These are phyloP conservation scores for Phytophthora quininea DNA, from an alignment of 352 stramenopile species.

Conservation along the genomic window DNA sequence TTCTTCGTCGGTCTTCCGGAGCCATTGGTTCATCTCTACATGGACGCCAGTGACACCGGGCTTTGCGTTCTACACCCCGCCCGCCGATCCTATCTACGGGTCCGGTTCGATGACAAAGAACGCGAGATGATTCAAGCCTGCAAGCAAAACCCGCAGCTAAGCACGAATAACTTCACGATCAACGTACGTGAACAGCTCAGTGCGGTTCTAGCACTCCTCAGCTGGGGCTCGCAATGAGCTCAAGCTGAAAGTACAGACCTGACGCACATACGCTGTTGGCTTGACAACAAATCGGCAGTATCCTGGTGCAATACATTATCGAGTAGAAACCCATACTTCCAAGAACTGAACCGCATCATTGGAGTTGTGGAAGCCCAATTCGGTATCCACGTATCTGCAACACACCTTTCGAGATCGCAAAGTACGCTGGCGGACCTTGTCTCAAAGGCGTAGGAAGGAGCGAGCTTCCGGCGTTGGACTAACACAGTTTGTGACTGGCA, in stretches of 20 bases:
- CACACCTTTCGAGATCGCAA: not conserved
- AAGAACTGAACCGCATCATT: conserved; percentile 3
- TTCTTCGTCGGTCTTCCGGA: too few relatives aligned
- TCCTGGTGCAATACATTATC: conserved; percentile 11
- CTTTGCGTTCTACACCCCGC: too few relatives aligned
- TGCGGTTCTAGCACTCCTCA: not conserved
- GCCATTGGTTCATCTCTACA: too few relatives aligned
- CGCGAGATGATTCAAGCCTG: too few relatives aligned
- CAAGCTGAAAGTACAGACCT: not conserved
- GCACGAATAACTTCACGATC: too few relatives aligned
- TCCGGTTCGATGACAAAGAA: too few relatives aligned
- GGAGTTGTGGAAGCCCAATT: conserved; percentile 1
- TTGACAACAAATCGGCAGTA: conserved; percentile 10
- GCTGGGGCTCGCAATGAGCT: not conserved
- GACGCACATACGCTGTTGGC: conserved; percentile 2
- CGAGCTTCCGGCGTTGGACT: too few relatives aligned
- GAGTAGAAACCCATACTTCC: not conserved
- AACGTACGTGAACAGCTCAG: too few relatives aligned
- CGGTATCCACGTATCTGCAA: not conserved
- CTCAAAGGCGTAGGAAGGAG: conserved; percentile 1
- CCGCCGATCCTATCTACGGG: too few relatives aligned
- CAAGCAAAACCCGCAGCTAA: too few relatives aligned
- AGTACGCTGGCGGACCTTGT: not conserved
- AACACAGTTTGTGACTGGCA: too few relatives aligned
- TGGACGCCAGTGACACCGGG: too few relatives aligned